Conservation (phyloP, 2,329 filamentous ascomycete genomes). For the Helotiales sp. region DNA sequence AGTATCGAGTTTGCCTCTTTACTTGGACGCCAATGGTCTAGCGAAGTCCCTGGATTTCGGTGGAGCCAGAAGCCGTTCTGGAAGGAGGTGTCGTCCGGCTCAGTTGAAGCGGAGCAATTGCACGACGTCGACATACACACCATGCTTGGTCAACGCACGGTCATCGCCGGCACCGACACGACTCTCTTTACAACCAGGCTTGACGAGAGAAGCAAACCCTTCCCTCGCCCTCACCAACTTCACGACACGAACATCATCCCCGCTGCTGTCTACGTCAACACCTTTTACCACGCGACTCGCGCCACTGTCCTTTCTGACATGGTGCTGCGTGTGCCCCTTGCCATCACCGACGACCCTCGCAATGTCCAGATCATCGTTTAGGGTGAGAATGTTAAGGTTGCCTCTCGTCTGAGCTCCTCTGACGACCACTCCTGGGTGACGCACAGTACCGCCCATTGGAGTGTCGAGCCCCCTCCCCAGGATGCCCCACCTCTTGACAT, state of each 20-base stretch:
- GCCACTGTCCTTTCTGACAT: conserved; percentile 35
- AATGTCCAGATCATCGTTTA: conserved; percentile 40
- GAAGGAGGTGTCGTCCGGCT: conserved; percentile 22
- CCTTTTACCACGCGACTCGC: conserved; percentile 38
- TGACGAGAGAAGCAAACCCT: conserved; percentile 41
- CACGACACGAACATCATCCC: conserved; percentile 45
- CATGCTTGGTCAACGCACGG: conserved; percentile 36
- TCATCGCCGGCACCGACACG: conserved; percentile 31
- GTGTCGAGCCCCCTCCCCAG: neutral
- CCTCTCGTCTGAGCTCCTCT: conserved; percentile 37
- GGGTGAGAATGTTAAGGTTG: conserved; percentile 34
- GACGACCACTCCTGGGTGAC: conserved; percentile 9
- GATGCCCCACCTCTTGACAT: neutral
- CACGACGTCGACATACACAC: conserved; percentile 39
- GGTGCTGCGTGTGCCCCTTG: conserved; percentile 38
- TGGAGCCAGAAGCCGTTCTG: conserved; percentile 32
- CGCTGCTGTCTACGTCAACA: conserved; percentile 43
- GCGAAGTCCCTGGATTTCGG: conserved; percentile 27
- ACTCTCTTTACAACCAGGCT: conserved; percentile 39
- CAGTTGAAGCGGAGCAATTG: neutral
- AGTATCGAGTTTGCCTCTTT: conserved; percentile 15
- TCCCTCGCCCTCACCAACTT: conserved; percentile 42
- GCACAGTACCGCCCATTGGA: neutral
- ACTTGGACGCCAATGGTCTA: conserved; percentile 24
- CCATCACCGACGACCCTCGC: conserved; percentile 30